These are phyloP conservation scores for Exophiala aquamarina DNA, from an alignment of 2,329 filamentous ascomycete species.

Conservation along the genomic window DNA sequence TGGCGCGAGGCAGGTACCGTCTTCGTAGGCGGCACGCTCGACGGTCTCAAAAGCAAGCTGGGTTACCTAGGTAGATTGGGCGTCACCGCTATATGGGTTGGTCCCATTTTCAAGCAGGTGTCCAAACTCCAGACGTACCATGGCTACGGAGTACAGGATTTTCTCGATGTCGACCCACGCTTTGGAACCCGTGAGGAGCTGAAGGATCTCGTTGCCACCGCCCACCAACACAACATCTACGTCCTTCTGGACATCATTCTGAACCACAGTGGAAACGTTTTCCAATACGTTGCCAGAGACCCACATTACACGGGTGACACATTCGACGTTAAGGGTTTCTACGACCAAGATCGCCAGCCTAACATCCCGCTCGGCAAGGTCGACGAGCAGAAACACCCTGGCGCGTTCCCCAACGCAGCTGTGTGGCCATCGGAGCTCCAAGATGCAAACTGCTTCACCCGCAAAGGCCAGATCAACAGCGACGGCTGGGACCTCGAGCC, in stretches of 20 bases:
- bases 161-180: constrained; percentile 11
- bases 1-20: constrained; percentile 3
- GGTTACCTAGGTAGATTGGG: constrained; percentile 10
- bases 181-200: constrained; percentile 14
- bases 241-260: constrained; percentile 16
- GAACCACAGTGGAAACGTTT: constrained; percentile 13
- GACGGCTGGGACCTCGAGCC: constrained; percentile 14
- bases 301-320: constrained; percentile 11
- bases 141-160: constrained; percentile 14
- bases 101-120: constrained; percentile 12
- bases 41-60: constrained; percentile 9
- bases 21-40: constrained; percentile 10
- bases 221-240: constrained; percentile 11
- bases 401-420: constrained; percentile 10
- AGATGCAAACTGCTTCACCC: constrained; percentile 7
- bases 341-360: constrained; percentile 7
- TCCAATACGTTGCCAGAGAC: constrained; percentile 9
- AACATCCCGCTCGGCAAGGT: constrained; percentile 10
- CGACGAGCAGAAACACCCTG: constrained; percentile 2
- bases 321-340: constrained; percentile 11
- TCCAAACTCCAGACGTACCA: constrained; percentile 12
- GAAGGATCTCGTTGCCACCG: constrained; percentile 8
- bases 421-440: constrained; percentile 13
- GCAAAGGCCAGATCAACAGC: constrained; percentile 15
- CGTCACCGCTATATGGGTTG: constrained; percentile 14